These are phyloP conservation scores for Neurospora terricola DNA, from an alignment of 495 filamentous ascomycete species.

Conservation along the genomic window DNA sequence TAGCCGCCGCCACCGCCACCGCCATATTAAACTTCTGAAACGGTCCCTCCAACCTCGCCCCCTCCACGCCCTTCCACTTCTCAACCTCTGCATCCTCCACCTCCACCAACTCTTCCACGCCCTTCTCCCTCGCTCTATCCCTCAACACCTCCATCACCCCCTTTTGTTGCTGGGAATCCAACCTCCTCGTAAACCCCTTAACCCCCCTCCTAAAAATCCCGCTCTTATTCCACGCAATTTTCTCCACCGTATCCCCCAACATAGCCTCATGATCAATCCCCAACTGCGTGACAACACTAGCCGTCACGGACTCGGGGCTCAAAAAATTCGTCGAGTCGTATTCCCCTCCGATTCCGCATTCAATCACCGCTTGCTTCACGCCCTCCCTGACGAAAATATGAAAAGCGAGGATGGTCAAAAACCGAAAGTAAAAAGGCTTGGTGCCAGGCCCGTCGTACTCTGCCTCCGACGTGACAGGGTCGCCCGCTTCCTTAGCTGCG, in stretches of 20 bases:
- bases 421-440: constrained; percentile 51
- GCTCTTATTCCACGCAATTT: constrained; percentile 46
- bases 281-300: constrained; percentile 33
- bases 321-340: constrained; percentile 43
- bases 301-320: constrained; percentile 19
- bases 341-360: constrained; percentile 43
- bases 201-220: constrained; percentile 37
- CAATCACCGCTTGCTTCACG: constrained; percentile 32
- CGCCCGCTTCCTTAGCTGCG: constrained; percentile 24
- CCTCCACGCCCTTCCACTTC: constrained; percentile 27
- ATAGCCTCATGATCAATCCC: constrained; percentile 41
- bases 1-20: constrained; percentile 29
- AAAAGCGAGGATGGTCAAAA: constrained; percentile 37
- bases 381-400: constrained; percentile 34
- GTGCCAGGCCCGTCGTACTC: constrained; percentile 21
- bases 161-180: neutral
- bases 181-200: constrained; percentile 27
- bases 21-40: constrained; percentile 39
- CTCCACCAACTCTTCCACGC: constrained; percentile 19
- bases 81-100: constrained; percentile 24
- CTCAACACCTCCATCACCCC: constrained; percentile 30
- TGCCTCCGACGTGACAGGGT: neutral
- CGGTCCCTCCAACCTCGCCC: constrained; percentile 23
- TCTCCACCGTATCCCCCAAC: constrained; percentile 35
- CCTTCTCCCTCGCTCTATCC: constrained; percentile 28